A percentile compares a stretch with the other conserved stretches of the same genome.
Conservation (phyloP, 768 basidiomycete species). For the Xerocomellus dryophilus region DNA sequence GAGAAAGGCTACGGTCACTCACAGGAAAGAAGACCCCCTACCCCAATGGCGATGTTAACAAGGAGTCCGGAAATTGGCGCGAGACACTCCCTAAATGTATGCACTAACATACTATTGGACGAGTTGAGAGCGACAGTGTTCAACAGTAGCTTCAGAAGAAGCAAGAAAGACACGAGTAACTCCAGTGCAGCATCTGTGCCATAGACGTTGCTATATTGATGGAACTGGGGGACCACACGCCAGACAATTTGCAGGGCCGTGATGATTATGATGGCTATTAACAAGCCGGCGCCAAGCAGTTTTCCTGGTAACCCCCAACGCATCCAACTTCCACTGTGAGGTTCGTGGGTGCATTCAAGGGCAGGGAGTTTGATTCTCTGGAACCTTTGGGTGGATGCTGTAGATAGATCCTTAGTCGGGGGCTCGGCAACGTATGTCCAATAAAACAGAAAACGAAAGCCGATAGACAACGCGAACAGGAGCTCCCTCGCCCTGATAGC, state of each 20-base stretch:
- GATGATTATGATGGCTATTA: constrained; percentile 45
- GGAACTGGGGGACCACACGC: constrained; percentile 44
- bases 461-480: constrained; percentile 52
- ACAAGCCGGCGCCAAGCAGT: constrained; percentile 48
- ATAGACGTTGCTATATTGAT: constrained; percentile 47
- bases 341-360: constrained; percentile 15
- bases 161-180: constrained; percentile 53
- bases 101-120: constrained; percentile 38
- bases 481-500: constrained; percentile 56
- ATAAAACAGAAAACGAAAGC: constrained; percentile 61
- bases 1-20: constrained; percentile 30
- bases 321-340: constrained; percentile 62
- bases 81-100: constrained; percentile 44
- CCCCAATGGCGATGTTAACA: constrained; percentile 49
- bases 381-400: constrained; percentile 29
- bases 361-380: constrained; percentile 13
- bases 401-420: constrained; percentile 35
- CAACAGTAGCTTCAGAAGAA: constrained; percentile 60
- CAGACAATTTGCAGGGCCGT: constrained; percentile 62
- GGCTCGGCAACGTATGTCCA: constrained; percentile 64
- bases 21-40: constrained; percentile 59
- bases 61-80: constrained; percentile 51
- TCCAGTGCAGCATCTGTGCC: constrained; percentile 56
- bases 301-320: constrained; percentile 60
- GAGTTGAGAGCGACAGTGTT: constrained; percentile 47